A percentile compares a stretch with the other conserved stretches of the same genome.
Evolutionary conservation across 1,139 yeast species (phyloP).

Genomic region (Kluyveromyces marxianus): DNA sequence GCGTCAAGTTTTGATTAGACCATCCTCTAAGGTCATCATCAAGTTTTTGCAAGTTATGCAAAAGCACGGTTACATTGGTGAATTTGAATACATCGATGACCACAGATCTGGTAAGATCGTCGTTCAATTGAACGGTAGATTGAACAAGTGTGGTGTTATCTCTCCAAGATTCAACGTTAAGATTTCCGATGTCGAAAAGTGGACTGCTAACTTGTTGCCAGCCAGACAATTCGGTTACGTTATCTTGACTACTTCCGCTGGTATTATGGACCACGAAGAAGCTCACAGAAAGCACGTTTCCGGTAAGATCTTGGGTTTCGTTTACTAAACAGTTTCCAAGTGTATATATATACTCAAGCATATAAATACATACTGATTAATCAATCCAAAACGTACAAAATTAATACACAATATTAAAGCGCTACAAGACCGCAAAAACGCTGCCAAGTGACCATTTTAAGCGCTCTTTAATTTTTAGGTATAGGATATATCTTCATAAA

Average conservation of each 20-base stretch:
- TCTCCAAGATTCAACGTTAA: slow-evolving; percentile 97
- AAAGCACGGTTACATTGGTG: slow-evolving; percentile 99
- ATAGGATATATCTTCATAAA: too few species aligned
- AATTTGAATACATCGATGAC: slow-evolving; percentile 97
- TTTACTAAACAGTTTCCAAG: slow-evolving; percentile 48
- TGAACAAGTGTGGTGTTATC: slow-evolving; percentile 97
- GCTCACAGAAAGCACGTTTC: slow-evolving; percentile 99
- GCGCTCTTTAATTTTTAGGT: too few species aligned
- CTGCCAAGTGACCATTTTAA: too few species aligned
- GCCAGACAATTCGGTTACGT: slow-evolving; percentile 98
- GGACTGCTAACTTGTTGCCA: slow-evolving; percentile 96
- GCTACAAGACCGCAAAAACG: too few species aligned
- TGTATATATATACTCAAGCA: neutral
- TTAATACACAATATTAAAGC: neutral
- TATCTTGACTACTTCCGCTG: slow-evolving; percentile 97
- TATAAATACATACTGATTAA: too few species aligned
- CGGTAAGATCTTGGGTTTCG: slow-evolving; percentile 95
- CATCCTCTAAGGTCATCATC: slow-evolving; percentile 96
- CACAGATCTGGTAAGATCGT: slow-evolving; percentile 99
- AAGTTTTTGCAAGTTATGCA: slow-evolving; percentile 97
- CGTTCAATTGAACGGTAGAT: slow-evolving; percentile 93
- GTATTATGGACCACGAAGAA: slow-evolving; percentile 99
- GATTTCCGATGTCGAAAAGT: slow-evolving; percentile 88
- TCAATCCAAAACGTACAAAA: too few species aligned
- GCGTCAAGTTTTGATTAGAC: slow-evolving; percentile 98